Base-by-base conservation (phyloP, 768 basidiomycete genomes). In the Sarcomyxa edulis region DNA sequence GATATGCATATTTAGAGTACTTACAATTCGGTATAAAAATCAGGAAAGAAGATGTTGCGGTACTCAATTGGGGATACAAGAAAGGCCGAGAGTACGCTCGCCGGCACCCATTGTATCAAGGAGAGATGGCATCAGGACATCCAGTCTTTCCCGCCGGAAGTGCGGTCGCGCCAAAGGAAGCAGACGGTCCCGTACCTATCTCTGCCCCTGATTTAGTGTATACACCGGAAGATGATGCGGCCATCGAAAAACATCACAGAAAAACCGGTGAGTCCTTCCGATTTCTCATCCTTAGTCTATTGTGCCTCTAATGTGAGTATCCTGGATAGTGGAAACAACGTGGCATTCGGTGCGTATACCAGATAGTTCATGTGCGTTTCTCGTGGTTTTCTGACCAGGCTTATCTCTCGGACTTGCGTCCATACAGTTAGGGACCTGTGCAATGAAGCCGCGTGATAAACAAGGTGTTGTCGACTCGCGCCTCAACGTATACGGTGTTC, bases 401-500 rank as follows among this genome's bases (percentile, higher is more conserved):
- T n/a, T n/a, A n/a, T n/a, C n/a, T n/a, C n/a, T n/a, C n/a, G n/a
- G n/a, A n/a, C n/a, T n/a, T n/a, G n/a, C n/a, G n/a, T n/a, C 4
- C 9, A 3, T 10, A 31, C 29, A 81, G 78, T 62, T 78, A 9
- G 80, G 80, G 25, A 83, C 80, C 0, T 82, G 79, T 42, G 71
- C 78, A 1, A 83, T 84, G 81, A 81, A 81, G 51, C 67, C 77
- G 3, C 66, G 71, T n/a, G 65, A 72, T 12, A 39, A 66, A 27
- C 72, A 68, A 4, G 81, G 81, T 11, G 82, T 84, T 4, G 76
- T 85, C 7, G 78, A 85, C 48, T 37, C 69, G 20, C 59, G 60
- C n/a, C 56, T 84, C 26, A 77, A 77, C 44, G 79, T 85, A 9
- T 81, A 84, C 44, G 79, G 78, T 0, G 65, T 75, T 1, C 45